phyloP scores from a whole-genome alignment of 2,329 filamentous ascomycete species.

The Microdochium bolleyi region DNA sequence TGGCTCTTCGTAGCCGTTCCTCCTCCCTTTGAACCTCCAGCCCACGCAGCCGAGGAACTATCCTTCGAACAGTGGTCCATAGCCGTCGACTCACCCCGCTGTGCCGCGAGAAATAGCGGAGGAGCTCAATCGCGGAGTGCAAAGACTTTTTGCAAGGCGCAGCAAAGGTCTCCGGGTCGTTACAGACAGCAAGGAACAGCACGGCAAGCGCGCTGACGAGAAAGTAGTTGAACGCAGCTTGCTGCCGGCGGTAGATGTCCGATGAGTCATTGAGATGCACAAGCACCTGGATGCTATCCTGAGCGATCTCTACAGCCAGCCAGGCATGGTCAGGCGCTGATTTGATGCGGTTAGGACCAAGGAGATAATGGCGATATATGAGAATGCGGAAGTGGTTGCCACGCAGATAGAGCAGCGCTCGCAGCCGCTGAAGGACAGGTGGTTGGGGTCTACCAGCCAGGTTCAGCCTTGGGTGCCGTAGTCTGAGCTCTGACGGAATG shows the following conservation, averaged over 20 bases:
- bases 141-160: conserved; percentile 18
- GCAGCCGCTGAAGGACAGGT: conserved; percentile 27
- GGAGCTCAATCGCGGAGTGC: conserved; percentile 13
- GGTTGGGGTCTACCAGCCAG: conserved; percentile 3
- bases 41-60: conserved; percentile 19
- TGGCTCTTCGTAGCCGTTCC: too few species aligned
- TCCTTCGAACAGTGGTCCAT: conserved; percentile 25
- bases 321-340: neutral
- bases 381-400: conserved; percentile 36
- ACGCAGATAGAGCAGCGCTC: conserved; percentile 32
- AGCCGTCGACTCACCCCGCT: conserved; percentile 22
- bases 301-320: conserved; percentile 5
- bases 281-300: conserved; percentile 26
- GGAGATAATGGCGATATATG: conserved; percentile 32
- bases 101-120: conserved; percentile 21
- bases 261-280: conserved; percentile 19
- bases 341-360: conserved; percentile 26
- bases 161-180: conserved; percentile 32
- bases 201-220: conserved; percentile 28
- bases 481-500: conserved; percentile 29
- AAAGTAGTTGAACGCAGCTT: conserved; percentile 31
- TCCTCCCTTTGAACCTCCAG: neutral
- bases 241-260: conserved; percentile 27
- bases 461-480: conserved; percentile 8
- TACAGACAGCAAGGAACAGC: conserved; percentile 33